A percentile compares a stretch with the other conserved stretches of the same genome.
These are phyloP conservation scores for Cystofilobasidium capitatum DNA, from an alignment of 768 basidiomycete genomes.

Conservation along the genomic window DNA sequence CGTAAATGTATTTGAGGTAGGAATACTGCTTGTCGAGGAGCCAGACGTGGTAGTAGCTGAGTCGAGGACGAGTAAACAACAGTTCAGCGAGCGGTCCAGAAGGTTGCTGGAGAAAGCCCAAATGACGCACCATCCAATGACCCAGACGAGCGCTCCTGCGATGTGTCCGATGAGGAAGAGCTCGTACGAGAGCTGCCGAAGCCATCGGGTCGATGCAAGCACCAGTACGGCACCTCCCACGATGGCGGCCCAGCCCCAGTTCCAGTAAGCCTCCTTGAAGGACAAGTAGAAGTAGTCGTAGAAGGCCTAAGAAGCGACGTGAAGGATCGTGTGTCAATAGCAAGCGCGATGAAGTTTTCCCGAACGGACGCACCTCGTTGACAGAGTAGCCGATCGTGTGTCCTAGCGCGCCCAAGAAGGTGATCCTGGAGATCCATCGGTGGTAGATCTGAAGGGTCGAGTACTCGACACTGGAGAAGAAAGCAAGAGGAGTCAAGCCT, in stretches of 20 bases:
- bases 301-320: background rate
- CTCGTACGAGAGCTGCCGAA: constrained; percentile 13
- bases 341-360: too few species aligned
- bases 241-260: constrained; percentile 5
- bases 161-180: constrained; percentile 17
- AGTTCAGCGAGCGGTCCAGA: background rate
- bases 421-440: background rate
- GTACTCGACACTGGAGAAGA: background rate
- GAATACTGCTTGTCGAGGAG: background rate
- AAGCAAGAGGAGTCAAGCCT: too few species aligned
- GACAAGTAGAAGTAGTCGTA: background rate
- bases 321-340: background rate
- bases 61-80: too few species aligned
- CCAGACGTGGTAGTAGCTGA: constrained; percentile 12
- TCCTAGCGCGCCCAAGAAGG: background rate
- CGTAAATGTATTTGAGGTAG: constrained; percentile 17
- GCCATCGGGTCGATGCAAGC: background rate
- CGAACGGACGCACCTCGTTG: background rate
- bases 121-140: background rate
- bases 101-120: too few species aligned
- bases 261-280: constrained; percentile 9
- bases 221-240: background rate
- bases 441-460: background rate
- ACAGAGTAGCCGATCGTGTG: background rate
- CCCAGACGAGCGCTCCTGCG: constrained; percentile 3